Evolutionary conservation across 371 early-diverging fungal species (phyloP), one percentile per base, ranked within the genome.

Genomic region (Rhizopus stolonifer): DNA sequence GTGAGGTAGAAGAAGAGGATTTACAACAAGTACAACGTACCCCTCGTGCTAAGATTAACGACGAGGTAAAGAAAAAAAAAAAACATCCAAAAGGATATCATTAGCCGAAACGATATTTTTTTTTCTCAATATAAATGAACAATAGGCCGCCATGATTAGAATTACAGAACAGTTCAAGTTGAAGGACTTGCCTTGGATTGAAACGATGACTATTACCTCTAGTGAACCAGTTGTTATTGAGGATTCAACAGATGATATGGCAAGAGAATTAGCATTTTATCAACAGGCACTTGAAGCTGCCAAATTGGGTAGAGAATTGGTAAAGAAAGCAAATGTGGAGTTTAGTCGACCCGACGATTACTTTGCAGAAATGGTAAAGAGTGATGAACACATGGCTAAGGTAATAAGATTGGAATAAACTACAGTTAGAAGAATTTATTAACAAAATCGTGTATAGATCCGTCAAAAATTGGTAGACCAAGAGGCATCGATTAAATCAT

Each of bases 281-380:
- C 69, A 90, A 46, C 96, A 96, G 74, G 96, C 92, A 3, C 79
- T 94, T 11, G 83, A 85, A 57, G 88, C 93, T 2, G 93, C 85
- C 9, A 62, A 77, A 4, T 56, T 64, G 19, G 96, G 81, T 31
- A 80, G 83, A 48, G 70, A 83, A 17, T 60, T 72, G 52, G 61
- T 89, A 18, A 60, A 66, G 18, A 79, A 79, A 47, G 77, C 81
- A 7, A 83, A 84, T n/a, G 80, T 87, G 4, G 88, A 90, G 10
- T 91, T 95, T 50, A 60, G 78, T 31, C 77, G 95, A 42, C 96
- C 96, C 3, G 86, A 83, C 32, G 95, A 96, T 61, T 93, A 90
- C 64, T 94, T 89, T 72, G 96, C 95, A 29, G 96, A 94, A 72
- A 96, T 95, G 96, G 80, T 94, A 60, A 95, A 95, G 78, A 79